phyloP scores from a whole-genome alignment of 768 basidiomycete species.

The Baorangia bicolor region DNA sequence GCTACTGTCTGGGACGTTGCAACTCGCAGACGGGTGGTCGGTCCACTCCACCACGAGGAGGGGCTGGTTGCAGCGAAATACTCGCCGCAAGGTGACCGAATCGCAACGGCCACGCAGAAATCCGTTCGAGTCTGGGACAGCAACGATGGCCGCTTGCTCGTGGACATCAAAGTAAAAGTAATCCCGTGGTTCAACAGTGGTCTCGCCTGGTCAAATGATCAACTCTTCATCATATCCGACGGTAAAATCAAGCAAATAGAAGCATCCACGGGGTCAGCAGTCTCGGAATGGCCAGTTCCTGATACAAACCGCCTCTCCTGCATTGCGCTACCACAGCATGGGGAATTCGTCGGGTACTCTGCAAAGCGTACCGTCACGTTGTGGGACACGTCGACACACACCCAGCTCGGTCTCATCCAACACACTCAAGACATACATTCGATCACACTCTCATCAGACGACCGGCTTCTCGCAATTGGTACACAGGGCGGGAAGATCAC shows the following conservation, averaged over 20 bases:
- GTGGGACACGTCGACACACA: constrained; percentile 1
- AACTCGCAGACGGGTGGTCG: background rate
- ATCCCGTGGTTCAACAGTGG: background rate
- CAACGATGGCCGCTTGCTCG: background rate
- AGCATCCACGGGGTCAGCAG: background rate
- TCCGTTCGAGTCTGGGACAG: background rate
- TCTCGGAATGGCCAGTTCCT: background rate
- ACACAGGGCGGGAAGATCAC: background rate
- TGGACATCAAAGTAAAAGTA: background rate
- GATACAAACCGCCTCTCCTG: background rate
- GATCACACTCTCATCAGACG: background rate
- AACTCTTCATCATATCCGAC: background rate
- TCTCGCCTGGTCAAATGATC: background rate
- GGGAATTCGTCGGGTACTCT: background rate
- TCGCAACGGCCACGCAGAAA: background rate
- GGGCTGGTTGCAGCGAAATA: background rate
- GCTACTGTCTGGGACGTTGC: background rate
- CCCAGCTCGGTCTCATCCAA: background rate
- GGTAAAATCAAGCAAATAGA: background rate
- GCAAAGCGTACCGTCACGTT: background rate
- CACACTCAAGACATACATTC: background rate
- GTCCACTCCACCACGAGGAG: background rate
- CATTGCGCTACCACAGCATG: background rate
- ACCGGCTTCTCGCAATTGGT: background rate
- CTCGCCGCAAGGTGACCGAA: background rate